Base-by-base conservation (phyloP, 2,329 filamentous ascomycete genomes). In the Biscogniauxia marginata region DNA sequence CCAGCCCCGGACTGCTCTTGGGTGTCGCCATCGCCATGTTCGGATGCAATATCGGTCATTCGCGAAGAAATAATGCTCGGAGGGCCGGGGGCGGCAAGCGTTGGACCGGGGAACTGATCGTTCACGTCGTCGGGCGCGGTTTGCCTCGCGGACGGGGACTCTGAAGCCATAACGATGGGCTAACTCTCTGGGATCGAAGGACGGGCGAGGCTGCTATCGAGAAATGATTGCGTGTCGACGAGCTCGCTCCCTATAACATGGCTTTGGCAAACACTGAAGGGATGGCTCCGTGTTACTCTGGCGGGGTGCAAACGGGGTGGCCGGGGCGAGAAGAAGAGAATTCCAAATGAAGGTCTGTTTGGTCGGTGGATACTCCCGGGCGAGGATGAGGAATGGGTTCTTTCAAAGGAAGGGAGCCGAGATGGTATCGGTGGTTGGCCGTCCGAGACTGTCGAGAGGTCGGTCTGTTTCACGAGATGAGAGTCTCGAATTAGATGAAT, bases 31-130 rank as follows among this genome's bases (percentile, higher is more conserved):
- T 74, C 77, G 19, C 80, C 82, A 62, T 86, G 82, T 52, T 85
- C 81, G 19, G 80, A 84, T 22, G 75, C 79, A 57, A 85, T 82
- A 58, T 86, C 84, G 25, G 87, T 90, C 81, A 90, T 87, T 58
- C 85, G 84, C 56, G 87, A 89, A 23, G 88, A 90, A 52, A 90
- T 87, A 56, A 89, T 80, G 61, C 86, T 89, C 48, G 84, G 79
- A 20, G 83, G 79, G 25, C 83, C 80, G 56, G 77, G 65, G 2
- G 30, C 30, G n/a, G 77, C 74, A 49, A 75, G 75, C 46, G 75
- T 73, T 2, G 77, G 73, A 43, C 65, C 65, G 19, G 74, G 70
- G 52, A 77, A 76, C 56, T 69, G 67, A 54, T 71, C 70, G 43
- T 74, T 74, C 13, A 16, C 30, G 51, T 77, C 73, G 51, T 67